A percentile compares a stretch with the other conserved stretches of the same genome.
Conservation (phyloP, 169 alveolate species). For the Plasmodium gaboni region DNA sequence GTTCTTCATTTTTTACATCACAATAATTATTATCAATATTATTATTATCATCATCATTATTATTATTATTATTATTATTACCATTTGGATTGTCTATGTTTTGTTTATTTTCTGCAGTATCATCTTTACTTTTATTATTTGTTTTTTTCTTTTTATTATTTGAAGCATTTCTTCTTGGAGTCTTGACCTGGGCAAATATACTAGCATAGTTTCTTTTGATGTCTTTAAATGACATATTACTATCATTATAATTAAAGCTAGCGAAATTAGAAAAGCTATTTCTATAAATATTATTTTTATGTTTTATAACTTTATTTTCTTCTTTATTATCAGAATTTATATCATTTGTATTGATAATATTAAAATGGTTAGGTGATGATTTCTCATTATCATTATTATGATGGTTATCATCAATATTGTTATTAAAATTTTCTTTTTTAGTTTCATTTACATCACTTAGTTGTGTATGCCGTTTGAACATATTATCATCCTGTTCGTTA, state of each 20-base stretch:
- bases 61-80: too few species aligned
- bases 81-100: not conserved
- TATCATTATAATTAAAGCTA: constrained; percentile 49
- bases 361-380: not conserved
- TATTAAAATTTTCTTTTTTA: not conserved
- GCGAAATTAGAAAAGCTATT: constrained; percentile 67
- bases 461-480: not conserved
- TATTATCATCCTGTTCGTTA: not conserved
- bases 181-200: constrained; percentile 66
- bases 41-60: too few species aligned
- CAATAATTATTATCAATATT: too few species aligned
- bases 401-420: not conserved
- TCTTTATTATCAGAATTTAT: not conserved
- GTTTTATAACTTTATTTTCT: constrained; percentile 6
- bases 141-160: constrained; percentile 18
- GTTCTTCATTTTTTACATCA: too few species aligned
- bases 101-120: not conserved
- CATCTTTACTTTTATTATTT: constrained; percentile 1
- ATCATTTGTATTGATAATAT: not conserved
- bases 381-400: not conserved
- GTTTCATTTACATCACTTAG: not conserved
- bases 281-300: constrained; percentile 23
- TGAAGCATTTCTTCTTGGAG: constrained; percentile 30
- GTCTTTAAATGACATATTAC: constrained; percentile 66
- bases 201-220: constrained; percentile 64